Conservation (phyloP, 2,329 filamentous ascomycete species). For the Colletotrichum viniferum region DNA sequence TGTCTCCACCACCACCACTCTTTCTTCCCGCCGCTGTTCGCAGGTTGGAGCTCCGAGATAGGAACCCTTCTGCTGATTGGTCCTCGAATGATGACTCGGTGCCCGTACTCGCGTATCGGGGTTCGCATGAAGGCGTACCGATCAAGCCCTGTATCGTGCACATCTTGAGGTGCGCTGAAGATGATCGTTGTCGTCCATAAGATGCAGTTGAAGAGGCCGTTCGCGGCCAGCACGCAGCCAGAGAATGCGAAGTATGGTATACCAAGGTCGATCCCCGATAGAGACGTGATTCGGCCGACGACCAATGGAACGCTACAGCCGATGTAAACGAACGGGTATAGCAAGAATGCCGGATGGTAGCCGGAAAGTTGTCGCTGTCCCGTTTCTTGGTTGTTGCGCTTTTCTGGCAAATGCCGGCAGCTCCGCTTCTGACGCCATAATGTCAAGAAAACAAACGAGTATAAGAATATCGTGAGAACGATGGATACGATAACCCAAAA, state of each 20-base stretch:
- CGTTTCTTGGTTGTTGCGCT: background rate
- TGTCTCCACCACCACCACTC: constrained; percentile 20
- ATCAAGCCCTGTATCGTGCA: constrained; percentile 25
- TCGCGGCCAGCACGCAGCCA: constrained; percentile 54
- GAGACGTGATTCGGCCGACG: constrained; percentile 60
- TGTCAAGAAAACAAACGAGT: constrained; percentile 42
- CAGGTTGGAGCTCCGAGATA: background rate
- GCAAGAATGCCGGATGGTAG: constrained; percentile 49
- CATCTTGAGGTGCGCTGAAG: constrained; percentile 36
- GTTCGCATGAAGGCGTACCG: constrained; percentile 27
- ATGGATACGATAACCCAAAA: constrained; percentile 61
- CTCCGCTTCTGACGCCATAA: constrained; percentile 28
- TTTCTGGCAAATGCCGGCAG: constrained; percentile 3
- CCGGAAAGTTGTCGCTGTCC: background rate
- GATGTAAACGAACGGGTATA: constrained; percentile 67
- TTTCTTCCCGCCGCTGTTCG: background rate
- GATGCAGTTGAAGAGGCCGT: constrained; percentile 48
- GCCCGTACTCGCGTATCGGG: constrained; percentile 9
- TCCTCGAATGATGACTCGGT: constrained; percentile 7
- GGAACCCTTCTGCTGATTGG: background rate
- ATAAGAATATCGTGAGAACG: constrained; percentile 39
- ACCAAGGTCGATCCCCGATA: constrained; percentile 52
- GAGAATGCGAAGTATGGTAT: constrained; percentile 55
- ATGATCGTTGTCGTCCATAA: constrained; percentile 31
- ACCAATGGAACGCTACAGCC: constrained; percentile 66